These are phyloP conservation scores for Trypanosomatidae sp. DNA, from an alignment of 208 protist genomes.

Conservation along the genomic window DNA sequence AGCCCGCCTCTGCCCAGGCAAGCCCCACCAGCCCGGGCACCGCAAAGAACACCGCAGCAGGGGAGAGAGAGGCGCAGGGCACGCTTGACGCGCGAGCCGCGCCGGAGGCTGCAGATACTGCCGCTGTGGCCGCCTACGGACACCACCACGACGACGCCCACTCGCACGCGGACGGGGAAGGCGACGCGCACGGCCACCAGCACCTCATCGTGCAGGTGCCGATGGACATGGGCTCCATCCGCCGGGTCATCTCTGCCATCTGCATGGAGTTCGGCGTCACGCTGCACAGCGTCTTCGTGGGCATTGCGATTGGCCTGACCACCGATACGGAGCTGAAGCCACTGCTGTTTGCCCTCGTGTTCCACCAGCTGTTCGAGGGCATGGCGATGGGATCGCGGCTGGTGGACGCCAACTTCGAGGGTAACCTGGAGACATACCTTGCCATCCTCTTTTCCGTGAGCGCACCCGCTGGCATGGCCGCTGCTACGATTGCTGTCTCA, in stretches of 20 bases:
- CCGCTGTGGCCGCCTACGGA: no score
- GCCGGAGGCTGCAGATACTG: no score
- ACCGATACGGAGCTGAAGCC: constrained; percentile 42
- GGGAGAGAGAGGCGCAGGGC: no score
- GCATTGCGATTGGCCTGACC: constrained; percentile 49
- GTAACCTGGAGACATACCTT: no score
- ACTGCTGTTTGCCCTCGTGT: constrained; percentile 56
- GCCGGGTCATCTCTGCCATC: constrained; percentile 38
- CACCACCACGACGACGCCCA: no score
- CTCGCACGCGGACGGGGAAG: no score
- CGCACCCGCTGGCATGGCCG: constrained; percentile 43
- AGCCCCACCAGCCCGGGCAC: no score
- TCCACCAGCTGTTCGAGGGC: constrained; percentile 80
- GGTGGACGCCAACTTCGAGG: constrained; percentile 60
- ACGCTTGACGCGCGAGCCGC: no score
- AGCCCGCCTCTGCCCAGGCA: no score
- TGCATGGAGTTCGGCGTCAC: constrained; percentile 70
- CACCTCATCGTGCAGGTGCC: no score
- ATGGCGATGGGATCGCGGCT: constrained; percentile 65
- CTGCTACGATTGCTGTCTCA: constrained; percentile 26
- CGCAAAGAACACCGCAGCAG: no score
- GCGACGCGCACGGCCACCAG: constrained; percentile 21
- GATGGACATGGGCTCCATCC: constrained; percentile 29
- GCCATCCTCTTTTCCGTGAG: no score
- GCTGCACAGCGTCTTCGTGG: constrained; percentile 79